Base-by-base conservation (phyloP, 805 yeast species). In the Starmerella ratchasimensis region DNA sequence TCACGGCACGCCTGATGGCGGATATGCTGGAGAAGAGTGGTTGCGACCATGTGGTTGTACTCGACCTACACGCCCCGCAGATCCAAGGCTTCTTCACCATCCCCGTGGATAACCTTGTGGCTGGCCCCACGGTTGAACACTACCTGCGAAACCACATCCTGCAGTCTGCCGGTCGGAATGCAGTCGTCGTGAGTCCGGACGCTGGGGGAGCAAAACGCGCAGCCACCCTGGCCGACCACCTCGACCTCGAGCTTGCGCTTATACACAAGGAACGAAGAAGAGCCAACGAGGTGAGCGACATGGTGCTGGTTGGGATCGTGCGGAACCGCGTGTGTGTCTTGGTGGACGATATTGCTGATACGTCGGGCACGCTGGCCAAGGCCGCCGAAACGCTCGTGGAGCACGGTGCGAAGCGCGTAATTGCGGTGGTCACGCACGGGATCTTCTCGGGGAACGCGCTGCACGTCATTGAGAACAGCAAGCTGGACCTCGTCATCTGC, bases 191-290 rank as follows among this genome's bases (percentile, higher is more conserved):
- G 10, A 83, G 95, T 4, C 98, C 98, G 3, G 98, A 88, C 63
- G 98, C 98, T 3, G 98, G 98, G 51, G 98, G 98, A 42, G 97
- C 97, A 38, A 88, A 88, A 60, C 72, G 98, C 48, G 98, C 86
- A 20, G 97, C 97, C 2, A 76, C 86, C 4, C 64, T 88, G 36
- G 97, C 97, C 11, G 97, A 88, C 54, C 74, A 80, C 51, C 66
- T 90, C 47, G 97, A 90, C 52, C 69, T 88, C 50, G 83, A 80
- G 57, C 88, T 88, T 62, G 97, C 98, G 1, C 72, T 88, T 56
- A 90, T 88, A 52, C 98, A 88, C 63, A 88, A 88, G 59, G 98
- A 88, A 64, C 74, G 98, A 55, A 88, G 82, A 34, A 74, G 79
- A 54, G 96, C 97, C 34, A 88, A 88, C 56, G 97, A 88, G 62